Evolutionary conservation across 345 rosid genomes (phyloP).

Genomic region (Hirschfeldia incana): DNA sequence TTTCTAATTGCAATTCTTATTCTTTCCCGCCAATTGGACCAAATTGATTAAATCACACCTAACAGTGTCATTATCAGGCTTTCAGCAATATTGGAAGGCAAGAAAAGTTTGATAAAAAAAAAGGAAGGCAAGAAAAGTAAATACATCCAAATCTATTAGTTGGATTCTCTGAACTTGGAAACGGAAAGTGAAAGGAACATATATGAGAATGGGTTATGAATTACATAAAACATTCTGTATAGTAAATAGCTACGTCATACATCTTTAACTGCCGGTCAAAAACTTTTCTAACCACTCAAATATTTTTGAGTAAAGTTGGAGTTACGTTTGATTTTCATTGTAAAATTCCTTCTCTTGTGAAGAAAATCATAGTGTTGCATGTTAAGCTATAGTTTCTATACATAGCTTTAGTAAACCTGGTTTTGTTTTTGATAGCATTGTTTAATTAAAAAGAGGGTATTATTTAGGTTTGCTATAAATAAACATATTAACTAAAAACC

Average conservation of each 20-base stretch:
- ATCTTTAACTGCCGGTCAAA: neutral
- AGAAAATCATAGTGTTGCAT: neutral
- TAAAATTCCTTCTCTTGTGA: neutral
- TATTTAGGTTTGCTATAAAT: neutral
- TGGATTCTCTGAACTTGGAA: slow-evolving; percentile 35
- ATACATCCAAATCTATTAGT: slow-evolving; percentile 11
- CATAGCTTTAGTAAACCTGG: neutral
- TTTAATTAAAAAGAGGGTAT: neutral
- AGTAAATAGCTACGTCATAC: neutral
- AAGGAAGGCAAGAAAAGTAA: neutral
- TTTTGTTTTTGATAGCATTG: neutral
- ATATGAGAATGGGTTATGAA: slow-evolving; percentile 5
- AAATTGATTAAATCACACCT: slow-evolving; percentile 1
- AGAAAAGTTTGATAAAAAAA: too few relatives aligned
- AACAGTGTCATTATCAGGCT: slow-evolving; percentile 15
- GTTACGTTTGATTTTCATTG: neutral
- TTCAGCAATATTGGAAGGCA: neutral
- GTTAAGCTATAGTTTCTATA: neutral
- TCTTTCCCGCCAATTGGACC: neutral
- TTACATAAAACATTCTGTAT: slow-evolving; percentile 4
- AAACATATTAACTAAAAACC: neutral
- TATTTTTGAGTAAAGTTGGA: neutral
- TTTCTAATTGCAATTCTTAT: neutral
- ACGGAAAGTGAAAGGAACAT: slow-evolving; percentile 17
- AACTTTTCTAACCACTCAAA: neutral